Evolutionary conservation across 805 yeast genomes (phyloP).

Genomic region (Sugiyamaella qingdaonensis): DNA sequence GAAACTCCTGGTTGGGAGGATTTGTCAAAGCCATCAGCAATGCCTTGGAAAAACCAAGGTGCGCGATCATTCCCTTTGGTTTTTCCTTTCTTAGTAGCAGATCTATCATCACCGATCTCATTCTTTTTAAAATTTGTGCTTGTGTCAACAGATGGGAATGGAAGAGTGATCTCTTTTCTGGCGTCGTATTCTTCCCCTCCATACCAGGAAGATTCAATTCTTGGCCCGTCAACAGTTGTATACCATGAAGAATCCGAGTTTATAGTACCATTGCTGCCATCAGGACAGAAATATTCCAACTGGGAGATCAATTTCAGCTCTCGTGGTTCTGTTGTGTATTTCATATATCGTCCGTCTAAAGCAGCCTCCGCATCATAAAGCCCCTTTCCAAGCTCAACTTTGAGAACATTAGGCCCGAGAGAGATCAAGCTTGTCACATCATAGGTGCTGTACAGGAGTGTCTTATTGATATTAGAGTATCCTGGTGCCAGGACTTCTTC

Average conservation of each 20-base stretch:
- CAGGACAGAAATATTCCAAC: slow-evolving; percentile 17
- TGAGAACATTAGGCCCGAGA: slow-evolving; percentile 3
- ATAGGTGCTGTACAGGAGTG: slow-evolving; percentile 23
- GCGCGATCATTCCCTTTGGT: no score
- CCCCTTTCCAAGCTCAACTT: slow-evolving; percentile 2
- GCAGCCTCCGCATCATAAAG: slow-evolving; percentile 1
- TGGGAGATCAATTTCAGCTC: slow-evolving; percentile 19
- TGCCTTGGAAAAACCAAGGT: no score
- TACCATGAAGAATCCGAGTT: slow-evolving; percentile 23
- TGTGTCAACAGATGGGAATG: background rate
- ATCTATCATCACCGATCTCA: no score
- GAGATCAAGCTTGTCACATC: slow-evolving; percentile 20
- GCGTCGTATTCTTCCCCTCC: slow-evolving; percentile 28
- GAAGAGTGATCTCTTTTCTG: slow-evolving; percentile 11
- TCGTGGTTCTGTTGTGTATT: slow-evolving; percentile 22
- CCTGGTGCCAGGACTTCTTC: slow-evolving; percentile 26
- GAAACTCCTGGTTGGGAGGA: no score
- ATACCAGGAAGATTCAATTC: slow-evolving; percentile 22
- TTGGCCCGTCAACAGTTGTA: slow-evolving; percentile 20
- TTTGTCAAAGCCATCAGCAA: no score
- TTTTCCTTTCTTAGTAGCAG: no score
- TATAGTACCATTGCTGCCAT: slow-evolving; percentile 13
- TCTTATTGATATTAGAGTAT: slow-evolving; percentile 25
- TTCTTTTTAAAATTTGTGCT: background rate
- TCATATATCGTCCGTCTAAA: slow-evolving; percentile 11